Conservation (phyloP, 805 yeast genomes). For the Cyberlindnera xylosilytica region DNA sequence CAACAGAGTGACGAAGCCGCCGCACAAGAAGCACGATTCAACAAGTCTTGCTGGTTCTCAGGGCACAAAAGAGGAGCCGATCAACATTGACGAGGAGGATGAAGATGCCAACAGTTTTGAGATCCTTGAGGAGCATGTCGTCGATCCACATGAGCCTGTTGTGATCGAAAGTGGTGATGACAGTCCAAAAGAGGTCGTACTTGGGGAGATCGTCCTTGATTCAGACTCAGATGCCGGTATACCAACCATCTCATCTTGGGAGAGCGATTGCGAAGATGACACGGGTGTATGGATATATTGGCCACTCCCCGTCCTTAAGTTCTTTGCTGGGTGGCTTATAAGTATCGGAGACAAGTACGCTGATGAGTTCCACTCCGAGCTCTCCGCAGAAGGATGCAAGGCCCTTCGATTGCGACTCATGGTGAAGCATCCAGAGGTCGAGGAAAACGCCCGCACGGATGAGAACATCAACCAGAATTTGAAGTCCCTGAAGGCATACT, state of each 20-base stretch:
- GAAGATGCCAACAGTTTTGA: background rate
- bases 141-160: too few relatives aligned
- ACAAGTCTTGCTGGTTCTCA: background rate
- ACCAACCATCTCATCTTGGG: background rate
- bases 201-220: background rate
- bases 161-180: too few relatives aligned
- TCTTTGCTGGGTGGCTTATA: conserved; percentile 6
- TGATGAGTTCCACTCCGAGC: background rate
- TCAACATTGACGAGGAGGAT: background rate
- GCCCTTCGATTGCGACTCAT: conserved; percentile 1
- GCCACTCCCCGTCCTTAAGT: conserved; percentile 3
- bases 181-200: background rate
- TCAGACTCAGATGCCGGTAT: background rate
- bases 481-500: background rate
- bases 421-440: background rate
- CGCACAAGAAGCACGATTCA: background rate
- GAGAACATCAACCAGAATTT: background rate
- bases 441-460: background rate
- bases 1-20: background rate
- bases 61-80: background rate
- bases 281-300: conserved; percentile 5
- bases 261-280: background rate
- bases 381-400: conserved; percentile 2
- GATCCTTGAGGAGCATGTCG: background rate
- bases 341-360: conserved; percentile 10